Conservation (phyloP, 306 rosid species). For the Urtica urens region DNA sequence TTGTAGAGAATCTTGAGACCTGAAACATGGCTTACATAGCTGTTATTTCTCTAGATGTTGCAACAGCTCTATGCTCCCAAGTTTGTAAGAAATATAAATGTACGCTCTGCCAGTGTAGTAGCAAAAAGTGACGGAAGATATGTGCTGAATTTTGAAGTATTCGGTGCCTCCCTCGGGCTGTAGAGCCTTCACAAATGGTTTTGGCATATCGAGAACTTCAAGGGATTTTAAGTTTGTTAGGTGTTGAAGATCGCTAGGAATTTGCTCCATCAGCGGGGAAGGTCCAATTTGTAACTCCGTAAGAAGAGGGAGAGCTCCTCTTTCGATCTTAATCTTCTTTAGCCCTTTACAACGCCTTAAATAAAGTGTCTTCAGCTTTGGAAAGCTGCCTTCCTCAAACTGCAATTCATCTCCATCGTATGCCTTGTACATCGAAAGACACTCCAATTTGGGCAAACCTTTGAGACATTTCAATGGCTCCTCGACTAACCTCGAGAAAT, state of each 20-base stretch:
- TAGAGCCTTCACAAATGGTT: background rate
- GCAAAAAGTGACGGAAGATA: background rate
- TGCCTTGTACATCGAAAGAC: background rate
- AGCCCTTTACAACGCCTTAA: background rate
- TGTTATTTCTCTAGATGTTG: background rate
- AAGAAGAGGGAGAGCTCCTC: constrained; percentile 18
- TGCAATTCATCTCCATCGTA: constrained; percentile 18
- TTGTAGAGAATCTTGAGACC: too few relatives aligned
- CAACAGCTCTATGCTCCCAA: background rate
- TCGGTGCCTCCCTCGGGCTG: background rate
- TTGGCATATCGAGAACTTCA: background rate
- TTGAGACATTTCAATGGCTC: constrained; percentile 12
- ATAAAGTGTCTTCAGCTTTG: constrained; percentile 3
- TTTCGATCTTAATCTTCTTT: constrained; percentile 10
- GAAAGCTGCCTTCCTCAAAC: constrained; percentile 17
- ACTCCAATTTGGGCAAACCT: constrained; percentile 7
- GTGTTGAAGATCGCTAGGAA: constrained; percentile 7
- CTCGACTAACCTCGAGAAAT: constrained; percentile 5
- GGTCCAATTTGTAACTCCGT: background rate
- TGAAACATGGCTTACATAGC: too few relatives aligned
- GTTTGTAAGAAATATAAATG: background rate
- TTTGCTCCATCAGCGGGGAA: constrained; percentile 1
- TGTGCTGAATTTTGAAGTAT: background rate
- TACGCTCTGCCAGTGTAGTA: background rate
- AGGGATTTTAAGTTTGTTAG: background rate